Evolutionary conservation across 306 rosid genomes (phyloP).

Genomic region (Astragalus membranaceus): DNA sequence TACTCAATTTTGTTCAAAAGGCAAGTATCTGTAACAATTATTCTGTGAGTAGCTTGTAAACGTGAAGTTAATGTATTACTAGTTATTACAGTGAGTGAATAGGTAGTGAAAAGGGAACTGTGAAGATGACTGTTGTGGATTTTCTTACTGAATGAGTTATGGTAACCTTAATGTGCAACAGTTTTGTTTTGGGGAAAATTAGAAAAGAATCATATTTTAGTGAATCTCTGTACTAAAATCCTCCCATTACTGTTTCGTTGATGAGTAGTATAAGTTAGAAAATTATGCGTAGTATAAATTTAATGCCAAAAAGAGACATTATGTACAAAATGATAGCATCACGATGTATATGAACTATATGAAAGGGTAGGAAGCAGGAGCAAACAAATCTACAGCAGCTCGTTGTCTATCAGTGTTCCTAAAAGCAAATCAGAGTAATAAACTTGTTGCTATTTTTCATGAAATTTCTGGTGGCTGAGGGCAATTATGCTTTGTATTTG

Average conservation of each 20-base stretch:
- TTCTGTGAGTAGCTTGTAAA: background rate
- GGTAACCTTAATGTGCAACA: background rate
- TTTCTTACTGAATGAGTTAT: conserved; percentile 16
- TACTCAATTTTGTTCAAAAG: conserved; percentile 13
- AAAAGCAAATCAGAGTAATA: background rate
- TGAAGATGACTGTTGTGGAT: background rate
- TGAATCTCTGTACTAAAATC: background rate
- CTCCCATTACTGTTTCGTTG: background rate
- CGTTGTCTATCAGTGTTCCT: background rate
- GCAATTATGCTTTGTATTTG: background rate
- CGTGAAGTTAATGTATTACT: background rate
- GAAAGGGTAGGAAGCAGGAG: background rate
- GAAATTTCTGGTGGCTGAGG: background rate
- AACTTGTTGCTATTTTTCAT: background rate
- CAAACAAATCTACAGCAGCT: background rate
- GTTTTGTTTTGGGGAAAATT: conserved; percentile 6
- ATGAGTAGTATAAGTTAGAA: background rate
- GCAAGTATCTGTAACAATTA: background rate
- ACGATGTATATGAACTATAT: background rate
- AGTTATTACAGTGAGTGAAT: background rate
- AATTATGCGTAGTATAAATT: background rate
- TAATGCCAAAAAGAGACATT: background rate
- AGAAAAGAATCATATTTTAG: background rate
- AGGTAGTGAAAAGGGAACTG: background rate
- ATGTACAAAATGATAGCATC: background rate